phyloP scores from a whole-genome alignment of 108 stramenopile genomes.

The Cyclotella sp. region DNA sequence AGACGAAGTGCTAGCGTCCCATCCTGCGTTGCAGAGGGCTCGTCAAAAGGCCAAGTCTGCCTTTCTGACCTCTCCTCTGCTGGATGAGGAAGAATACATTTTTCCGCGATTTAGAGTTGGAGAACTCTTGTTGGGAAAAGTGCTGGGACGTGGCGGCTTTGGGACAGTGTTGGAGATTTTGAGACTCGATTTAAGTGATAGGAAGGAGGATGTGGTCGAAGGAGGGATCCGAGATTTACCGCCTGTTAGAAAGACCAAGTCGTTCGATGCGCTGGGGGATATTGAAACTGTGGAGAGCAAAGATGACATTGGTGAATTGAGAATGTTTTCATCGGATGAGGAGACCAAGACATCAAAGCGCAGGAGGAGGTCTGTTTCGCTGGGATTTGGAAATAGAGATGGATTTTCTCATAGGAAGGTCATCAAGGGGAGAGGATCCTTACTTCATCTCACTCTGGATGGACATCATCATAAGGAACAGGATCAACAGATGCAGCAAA shows the following conservation, averaged over 20 bases:
- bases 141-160: conserved; percentile 79
- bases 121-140: conserved; percentile 69
- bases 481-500: not conserved
- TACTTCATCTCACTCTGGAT: not conserved
- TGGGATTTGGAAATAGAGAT: not conserved
- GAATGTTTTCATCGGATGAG: not conserved
- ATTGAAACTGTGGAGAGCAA: not conserved
- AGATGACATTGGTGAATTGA: not conserved
- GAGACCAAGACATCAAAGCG: not conserved
- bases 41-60: conserved; percentile 21
- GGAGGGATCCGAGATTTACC: not conserved
- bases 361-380: not conserved
- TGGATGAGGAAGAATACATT: conserved; percentile 25
- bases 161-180: conserved; percentile 81
- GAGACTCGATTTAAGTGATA: not conserved
- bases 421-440: not conserved
- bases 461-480: not conserved
- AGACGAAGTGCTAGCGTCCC: not conserved
- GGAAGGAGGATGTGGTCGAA: not conserved
- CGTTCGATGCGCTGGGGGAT: conserved; percentile 2
- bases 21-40: conserved; percentile 12
- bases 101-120: conserved; percentile 57
- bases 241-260: not conserved
- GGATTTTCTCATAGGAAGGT: not conserved
- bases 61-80: conserved; percentile 22